Evolutionary conservation across 768 basidiomycete genomes (phyloP), one percentile per base, ranked within the genome.

Genomic region (Boletus rex-veris): DNA sequence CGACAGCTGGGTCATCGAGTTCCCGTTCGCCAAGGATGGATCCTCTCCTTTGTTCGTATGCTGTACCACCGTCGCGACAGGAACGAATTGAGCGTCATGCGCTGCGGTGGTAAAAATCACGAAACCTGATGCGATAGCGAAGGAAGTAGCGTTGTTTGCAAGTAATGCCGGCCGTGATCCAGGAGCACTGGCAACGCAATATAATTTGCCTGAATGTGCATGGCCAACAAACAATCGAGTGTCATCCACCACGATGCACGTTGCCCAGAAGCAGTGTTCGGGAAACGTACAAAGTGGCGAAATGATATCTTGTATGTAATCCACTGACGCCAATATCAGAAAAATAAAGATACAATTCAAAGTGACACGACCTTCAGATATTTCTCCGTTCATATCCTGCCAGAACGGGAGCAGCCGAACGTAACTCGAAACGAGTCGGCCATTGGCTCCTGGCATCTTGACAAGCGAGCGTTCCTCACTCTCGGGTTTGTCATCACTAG

Each of bases 61-160:
- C n/a, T 64, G 54, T 24, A 50, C 37, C 35, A 72, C 8, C 15
- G 14, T 50, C 4, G 40, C 15, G 30, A 61, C 33, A 3, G 90
- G 86, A 1, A 81, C 81, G 61, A 93, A 98, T 36, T 81, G 79
- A 2, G 82, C 86, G 28, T 90, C 85, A 63, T 98, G 96, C 0
- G 88, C 73, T 7, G 82, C 84, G 0, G 92, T 91, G 1, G 90
- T 92, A 71, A 84, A 96, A 51, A 95, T 85, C 31, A 96, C 73
- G 66, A 90, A 94, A 18, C 83, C 81, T 1, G 89, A 83, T 1
- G 87, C 78, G 14, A 86, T 54, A 16, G 81, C 79, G 70, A 92
- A 91, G 0, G 94, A 96, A 14, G 84, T 90, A 18, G 70, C 80
- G 52, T 80, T 85, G 3, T 72, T 66, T 1, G 82, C 77, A 5